These are phyloP conservation scores for Penicillium diatomitis DNA, from an alignment of 495 filamentous ascomycete species.

Conservation along the genomic window DNA sequence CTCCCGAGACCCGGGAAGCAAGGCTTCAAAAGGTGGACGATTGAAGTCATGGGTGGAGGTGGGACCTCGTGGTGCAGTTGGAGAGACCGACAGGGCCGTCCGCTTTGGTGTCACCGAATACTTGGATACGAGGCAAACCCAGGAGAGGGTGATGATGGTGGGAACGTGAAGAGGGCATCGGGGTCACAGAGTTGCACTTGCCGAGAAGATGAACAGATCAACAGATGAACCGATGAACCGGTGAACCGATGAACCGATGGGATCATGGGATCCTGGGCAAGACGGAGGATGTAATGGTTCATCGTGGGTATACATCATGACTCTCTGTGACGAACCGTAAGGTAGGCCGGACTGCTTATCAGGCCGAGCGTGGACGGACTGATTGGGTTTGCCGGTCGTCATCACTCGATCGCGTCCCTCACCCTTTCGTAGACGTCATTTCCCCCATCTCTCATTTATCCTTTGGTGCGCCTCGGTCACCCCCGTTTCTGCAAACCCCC, in stretches of 20 bases:
- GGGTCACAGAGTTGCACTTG: too few species aligned
- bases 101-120: too few species aligned
- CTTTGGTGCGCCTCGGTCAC: background rate
- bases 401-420: slow-evolving; percentile 9
- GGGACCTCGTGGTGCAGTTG: background rate
- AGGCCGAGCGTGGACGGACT: background rate
- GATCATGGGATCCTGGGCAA: too few species aligned
- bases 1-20: slow-evolving; percentile 2
- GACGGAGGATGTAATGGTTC: too few species aligned
- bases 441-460: background rate
- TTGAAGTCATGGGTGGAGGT: slow-evolving; percentile 1
- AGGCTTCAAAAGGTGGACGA: background rate
- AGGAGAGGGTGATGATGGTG: too few species aligned
- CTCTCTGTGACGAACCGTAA: too few species aligned
- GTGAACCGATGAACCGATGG: too few species aligned
- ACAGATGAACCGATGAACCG: too few species aligned
- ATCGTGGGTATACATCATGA: too few species aligned
- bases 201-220: too few species aligned
- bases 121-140: too few species aligned
- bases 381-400: slow-evolving; percentile 5
- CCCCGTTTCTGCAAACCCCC: background rate
- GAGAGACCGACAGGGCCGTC: background rate
- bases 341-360: background rate
- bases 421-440: slow-evolving; percentile 17
- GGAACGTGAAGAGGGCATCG: too few species aligned